Conservation (phyloP, 75 land plant genomes). For the Pinus taeda region DNA sequence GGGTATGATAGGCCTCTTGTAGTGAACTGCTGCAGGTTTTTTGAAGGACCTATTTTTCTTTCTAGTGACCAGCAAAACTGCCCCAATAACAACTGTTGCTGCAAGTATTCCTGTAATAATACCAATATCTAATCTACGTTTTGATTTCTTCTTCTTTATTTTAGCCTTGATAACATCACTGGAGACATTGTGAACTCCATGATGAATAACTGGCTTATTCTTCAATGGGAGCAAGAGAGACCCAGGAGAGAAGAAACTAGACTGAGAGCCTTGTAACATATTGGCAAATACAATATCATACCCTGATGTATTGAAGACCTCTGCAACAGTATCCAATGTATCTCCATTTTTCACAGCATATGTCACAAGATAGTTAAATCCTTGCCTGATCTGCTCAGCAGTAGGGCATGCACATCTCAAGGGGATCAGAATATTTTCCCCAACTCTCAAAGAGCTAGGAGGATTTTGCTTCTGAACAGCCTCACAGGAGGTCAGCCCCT, state of each 20-base stretch:
- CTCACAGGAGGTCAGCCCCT: constrained; percentile 22
- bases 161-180: too few relatives aligned
- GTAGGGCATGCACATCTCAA: constrained; percentile 46
- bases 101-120: constrained; percentile 4
- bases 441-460: constrained; percentile 1
- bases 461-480: constrained; percentile 31
- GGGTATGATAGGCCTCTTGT: neutral
- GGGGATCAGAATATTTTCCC: constrained; percentile 18
- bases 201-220: constrained; percentile 18
- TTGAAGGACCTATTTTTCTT: neutral
- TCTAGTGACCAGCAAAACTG: neutral
- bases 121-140: neutral
- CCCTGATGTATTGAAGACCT: constrained; percentile 11
- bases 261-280: neutral
- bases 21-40: neutral
- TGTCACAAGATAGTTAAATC: constrained; percentile 20
- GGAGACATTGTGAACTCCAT: too few relatives aligned
- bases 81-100: neutral
- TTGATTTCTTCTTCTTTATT: neutral
- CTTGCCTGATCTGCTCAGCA: constrained; percentile 17
- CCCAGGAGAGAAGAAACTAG: constrained; percentile 10
- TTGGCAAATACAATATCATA: constrained; percentile 16
- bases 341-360: constrained; percentile 21
- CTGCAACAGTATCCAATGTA: constrained; percentile 7
- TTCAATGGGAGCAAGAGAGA: constrained; percentile 57